Evolutionary conservation across 2,329 filamentous ascomycete species (phyloP), one percentile per base, ranked within the genome.

Genomic region (Pyricularia sp.): DNA sequence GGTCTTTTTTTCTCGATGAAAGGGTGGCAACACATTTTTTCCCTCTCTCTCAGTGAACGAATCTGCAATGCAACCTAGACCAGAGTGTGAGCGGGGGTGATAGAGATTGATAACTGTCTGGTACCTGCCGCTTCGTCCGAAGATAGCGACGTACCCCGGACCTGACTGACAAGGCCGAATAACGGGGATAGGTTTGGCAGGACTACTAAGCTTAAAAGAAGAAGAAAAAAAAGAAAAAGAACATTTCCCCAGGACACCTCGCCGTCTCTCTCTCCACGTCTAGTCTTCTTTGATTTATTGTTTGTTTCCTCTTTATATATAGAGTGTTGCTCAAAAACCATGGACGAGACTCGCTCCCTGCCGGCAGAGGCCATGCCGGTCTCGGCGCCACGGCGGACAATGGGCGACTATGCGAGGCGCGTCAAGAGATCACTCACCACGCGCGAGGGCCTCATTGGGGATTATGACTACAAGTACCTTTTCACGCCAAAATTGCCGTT

Each of bases 391-490:
- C 57, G 59, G n/a, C 73, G 69, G 65, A 73, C 72, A 19, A 62
- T 77, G n/a, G 71, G 68, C 64, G 70, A 73, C 62, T 70, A 71
- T 24, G 33, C 77, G 13, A 68, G 67, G 35, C 57, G 68, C 59
- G 28, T 77, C 65, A 77, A 72, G 70, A 77, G 75, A 66, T 76
- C 77, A 6, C 80, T 85, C 68, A 75, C 81, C 64, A 85, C 83
- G 60, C 86, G 79, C 67, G 82, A 92, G 1, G 93, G 93, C 13
- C 81, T 96, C 30, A 75, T 97, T 65, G 93, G 93, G 68, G 82
- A 86, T 70, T 97, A 97, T 75, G 89, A 97, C 81, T 97, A 97
- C 82, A 89, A 75, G 44, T 94, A 92, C 72, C 86, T 97, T 55
- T 96, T 97, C 80, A 85, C 79, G 26, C 90, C 85, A 1, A 92